Conservation (phyloP, 1,284 basidiomycete species). For the Amylostereum areolatum region DNA sequence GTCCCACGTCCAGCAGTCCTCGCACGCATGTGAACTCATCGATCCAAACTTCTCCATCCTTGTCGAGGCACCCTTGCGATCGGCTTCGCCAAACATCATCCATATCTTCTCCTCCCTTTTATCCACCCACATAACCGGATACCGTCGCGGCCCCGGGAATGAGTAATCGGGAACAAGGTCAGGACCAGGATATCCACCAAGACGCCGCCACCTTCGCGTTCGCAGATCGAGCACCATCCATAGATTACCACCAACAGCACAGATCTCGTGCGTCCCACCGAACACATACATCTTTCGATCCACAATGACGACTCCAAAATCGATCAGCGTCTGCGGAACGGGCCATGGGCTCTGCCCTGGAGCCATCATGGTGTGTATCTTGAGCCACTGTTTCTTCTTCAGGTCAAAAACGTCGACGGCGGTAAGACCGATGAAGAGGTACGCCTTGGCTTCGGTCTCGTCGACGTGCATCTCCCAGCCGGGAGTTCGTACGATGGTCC, state of each 20-base stretch:
- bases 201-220: conserved; percentile 15
- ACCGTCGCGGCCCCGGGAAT: conserved; percentile 25
- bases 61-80: conserved; percentile 22
- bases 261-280: conserved; percentile 15
- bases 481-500: conserved; percentile 15
- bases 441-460: conserved; percentile 21
- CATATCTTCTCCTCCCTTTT: conserved; percentile 22
- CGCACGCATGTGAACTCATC: conserved; percentile 21
- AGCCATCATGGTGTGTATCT: conserved; percentile 20
- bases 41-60: conserved; percentile 20
- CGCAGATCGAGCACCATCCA: conserved; percentile 20
- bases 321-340: too few species aligned
- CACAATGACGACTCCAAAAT: conserved; percentile 24
- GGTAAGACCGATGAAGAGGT: conserved; percentile 23
- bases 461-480: conserved; percentile 20
- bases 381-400: conserved; percentile 22
- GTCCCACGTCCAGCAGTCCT: conserved; percentile 38
- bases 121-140: conserved; percentile 27
- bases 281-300: conserved; percentile 22
- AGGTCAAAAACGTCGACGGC: conserved; percentile 28
- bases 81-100: conserved; percentile 30
- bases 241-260: conserved; percentile 17
- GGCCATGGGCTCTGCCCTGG: too few species aligned
- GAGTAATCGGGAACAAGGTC: conserved; percentile 8
- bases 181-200: conserved; percentile 11